Evolutionary conservation across 2,329 filamentous ascomycete genomes (phyloP).

Genomic region (Apiospora sp.): DNA sequence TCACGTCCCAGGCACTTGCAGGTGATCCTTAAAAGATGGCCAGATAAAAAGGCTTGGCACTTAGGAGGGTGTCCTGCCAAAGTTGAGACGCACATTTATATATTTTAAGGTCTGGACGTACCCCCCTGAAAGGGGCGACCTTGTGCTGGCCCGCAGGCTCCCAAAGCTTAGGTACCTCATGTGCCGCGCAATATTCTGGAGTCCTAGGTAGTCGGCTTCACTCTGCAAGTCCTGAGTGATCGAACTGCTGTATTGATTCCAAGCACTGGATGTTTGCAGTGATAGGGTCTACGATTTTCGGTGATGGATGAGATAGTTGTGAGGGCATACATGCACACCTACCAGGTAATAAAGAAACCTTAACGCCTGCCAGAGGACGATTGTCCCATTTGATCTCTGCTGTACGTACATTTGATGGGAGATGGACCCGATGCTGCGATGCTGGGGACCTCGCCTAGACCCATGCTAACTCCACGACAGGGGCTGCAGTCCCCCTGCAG

Average conservation of each 20-base stretch:
- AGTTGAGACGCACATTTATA: neutral
- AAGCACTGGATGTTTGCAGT: neutral
- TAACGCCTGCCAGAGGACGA: neutral
- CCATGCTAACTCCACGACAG: conserved; percentile 16
- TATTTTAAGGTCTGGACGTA: neutral
- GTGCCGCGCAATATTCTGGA: neutral
- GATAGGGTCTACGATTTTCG: neutral
- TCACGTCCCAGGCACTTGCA: conserved; percentile 12
- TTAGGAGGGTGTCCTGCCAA: neutral
- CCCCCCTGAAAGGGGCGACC: neutral
- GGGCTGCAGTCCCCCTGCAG: neutral
- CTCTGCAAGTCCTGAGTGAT: neutral
- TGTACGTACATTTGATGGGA: neutral
- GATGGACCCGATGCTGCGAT: conserved; percentile 3
- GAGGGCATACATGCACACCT: neutral
- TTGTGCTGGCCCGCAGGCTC: too few relatives aligned
- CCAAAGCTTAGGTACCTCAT: too few relatives aligned
- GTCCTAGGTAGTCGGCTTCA: neutral
- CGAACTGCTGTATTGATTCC: too few relatives aligned
- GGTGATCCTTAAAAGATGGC: conserved; percentile 10
- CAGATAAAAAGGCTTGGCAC: conserved; percentile 18
- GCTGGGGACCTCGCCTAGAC: conserved; percentile 1
- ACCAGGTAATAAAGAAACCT: conserved; percentile 5
- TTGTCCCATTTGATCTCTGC: conserved; percentile 7
- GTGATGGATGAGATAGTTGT: neutral